Evolutionary conservation across 176 grass and related monocot species (phyloP), one percentile per base, ranked within the genome.

Genomic region (Themeda triandra): DNA sequence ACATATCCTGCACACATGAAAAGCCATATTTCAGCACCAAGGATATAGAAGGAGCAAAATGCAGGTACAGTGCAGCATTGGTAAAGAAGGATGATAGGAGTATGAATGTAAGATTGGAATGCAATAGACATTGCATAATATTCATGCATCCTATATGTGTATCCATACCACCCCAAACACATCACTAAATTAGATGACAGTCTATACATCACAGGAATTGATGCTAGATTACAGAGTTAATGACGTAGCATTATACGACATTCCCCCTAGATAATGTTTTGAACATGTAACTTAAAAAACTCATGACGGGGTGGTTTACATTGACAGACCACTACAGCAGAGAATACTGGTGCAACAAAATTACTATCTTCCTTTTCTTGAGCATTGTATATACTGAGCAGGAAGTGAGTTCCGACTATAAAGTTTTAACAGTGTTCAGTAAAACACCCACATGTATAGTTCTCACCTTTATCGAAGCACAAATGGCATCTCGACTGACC

Each of bases 401-500:
- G 45, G 2, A 45, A 72, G 78, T 51, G 28, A 56, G 13, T 39
- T 3, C 46, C 31, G 32, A 72, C 41, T 31, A 68, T 6, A 5
- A 37, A 83, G 41, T 33, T 36, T 32, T 21, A 51, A 30, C 8
- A 80, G 23, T 49, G 2, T 42, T 76, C 24, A 70, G 17, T 69
- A 44, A 69, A 39, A 4, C 8, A 72, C 3, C 37, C 66, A 82
- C 6, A 86, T 72, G 17, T 54, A 21, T 25, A 70, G 56, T 27
- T 40, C 66, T 45, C 51, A 96, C 97, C 97, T 99, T 99, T 88
- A 99, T 99, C 60, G 97, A 99, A 89, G 97, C 97, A 92, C 93
- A 99, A 73, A 96, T 96, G 76, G 97, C 93, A 92, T 99, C 97
- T 86, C 93, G 84, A 70, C 90, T 90, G 46, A 99, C 97, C 66